These are phyloP conservation scores for Hypoxylon sp. DNA, from an alignment of 2,329 filamentous ascomycete species.

Conservation along the genomic window DNA sequence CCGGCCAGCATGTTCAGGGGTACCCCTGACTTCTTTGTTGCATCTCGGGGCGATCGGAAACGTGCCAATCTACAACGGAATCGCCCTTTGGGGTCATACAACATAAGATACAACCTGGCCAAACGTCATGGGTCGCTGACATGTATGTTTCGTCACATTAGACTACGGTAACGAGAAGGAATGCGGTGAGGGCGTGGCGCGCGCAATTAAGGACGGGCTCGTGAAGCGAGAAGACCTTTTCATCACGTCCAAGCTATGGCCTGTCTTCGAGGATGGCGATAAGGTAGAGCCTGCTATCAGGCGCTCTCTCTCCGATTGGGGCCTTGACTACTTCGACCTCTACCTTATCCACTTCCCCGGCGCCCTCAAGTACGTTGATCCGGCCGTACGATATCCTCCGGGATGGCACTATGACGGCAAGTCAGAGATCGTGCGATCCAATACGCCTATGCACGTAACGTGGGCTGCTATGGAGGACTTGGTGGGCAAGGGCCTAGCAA, in stretches of 20 bases:
- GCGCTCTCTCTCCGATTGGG: slow-evolving; percentile 86
- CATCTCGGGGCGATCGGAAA: slow-evolving; percentile 23
- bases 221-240: slow-evolving; percentile 91
- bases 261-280: slow-evolving; percentile 87
- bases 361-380: slow-evolving; percentile 87
- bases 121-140: slow-evolving; percentile 27
- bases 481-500: slow-evolving; percentile 76
- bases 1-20: slow-evolving; percentile 28
- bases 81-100: slow-evolving; percentile 7
- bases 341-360: slow-evolving; percentile 93
- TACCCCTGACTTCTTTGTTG: slow-evolving; percentile 16
- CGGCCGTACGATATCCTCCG: slow-evolving; percentile 82
- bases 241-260: slow-evolving; percentile 94
- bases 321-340: slow-evolving; percentile 90
- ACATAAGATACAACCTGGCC: background rate
- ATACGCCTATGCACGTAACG: slow-evolving; percentile 83
- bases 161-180: slow-evolving; percentile 90
- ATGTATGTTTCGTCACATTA: slow-evolving; percentile 53
- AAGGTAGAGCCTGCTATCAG: slow-evolving; percentile 81
- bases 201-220: slow-evolving; percentile 84
- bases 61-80: slow-evolving; percentile 31
- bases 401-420: slow-evolving; percentile 79
- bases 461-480: slow-evolving; percentile 86
- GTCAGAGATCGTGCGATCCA: slow-evolving; percentile 73
- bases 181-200: slow-evolving; percentile 81